Evolutionary conservation across 2,329 filamentous ascomycete genomes (phyloP).

Genomic region (Gyromitra esculenta): DNA sequence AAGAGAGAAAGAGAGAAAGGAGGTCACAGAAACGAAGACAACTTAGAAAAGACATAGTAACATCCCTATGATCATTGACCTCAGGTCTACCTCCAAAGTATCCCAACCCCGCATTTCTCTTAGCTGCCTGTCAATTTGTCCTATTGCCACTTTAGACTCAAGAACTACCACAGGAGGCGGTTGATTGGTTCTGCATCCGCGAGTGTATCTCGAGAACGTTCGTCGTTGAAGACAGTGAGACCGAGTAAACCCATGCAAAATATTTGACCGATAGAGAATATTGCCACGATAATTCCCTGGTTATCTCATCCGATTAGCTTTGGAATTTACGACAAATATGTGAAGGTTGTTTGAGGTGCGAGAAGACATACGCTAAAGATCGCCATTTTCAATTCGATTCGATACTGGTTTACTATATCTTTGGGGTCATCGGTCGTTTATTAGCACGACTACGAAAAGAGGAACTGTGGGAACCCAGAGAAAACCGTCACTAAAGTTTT

Average conservation of each 20-base stretch:
- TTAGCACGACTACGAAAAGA: not conserved
- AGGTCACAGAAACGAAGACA: not conserved
- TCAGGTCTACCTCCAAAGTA: not conserved
- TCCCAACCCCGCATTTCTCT: not conserved
- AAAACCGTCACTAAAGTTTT: not conserved
- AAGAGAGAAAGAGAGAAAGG: too few species aligned
- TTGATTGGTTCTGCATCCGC: slow-evolving; percentile 20
- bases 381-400: not conserved
- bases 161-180: slow-evolving; percentile 21
- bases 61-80: not conserved
- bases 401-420: not conserved
- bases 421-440: not conserved
- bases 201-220: slow-evolving; percentile 30
- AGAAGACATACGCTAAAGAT: slow-evolving; percentile 12
- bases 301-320: not conserved
- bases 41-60: not conserved
- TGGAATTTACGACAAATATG: not conserved
- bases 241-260: slow-evolving; percentile 2
- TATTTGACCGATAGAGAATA: not conserved
- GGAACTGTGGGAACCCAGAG: not conserved
- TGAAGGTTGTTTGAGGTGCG: not conserved
- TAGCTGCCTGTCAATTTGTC: not conserved
- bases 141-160: not conserved
- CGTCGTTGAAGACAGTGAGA: slow-evolving; percentile 8
- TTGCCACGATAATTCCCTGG: slow-evolving; percentile 1